Base-by-base conservation (phyloP, 345 rosid genomes). In the Arabidopsis arenosa region DNA sequence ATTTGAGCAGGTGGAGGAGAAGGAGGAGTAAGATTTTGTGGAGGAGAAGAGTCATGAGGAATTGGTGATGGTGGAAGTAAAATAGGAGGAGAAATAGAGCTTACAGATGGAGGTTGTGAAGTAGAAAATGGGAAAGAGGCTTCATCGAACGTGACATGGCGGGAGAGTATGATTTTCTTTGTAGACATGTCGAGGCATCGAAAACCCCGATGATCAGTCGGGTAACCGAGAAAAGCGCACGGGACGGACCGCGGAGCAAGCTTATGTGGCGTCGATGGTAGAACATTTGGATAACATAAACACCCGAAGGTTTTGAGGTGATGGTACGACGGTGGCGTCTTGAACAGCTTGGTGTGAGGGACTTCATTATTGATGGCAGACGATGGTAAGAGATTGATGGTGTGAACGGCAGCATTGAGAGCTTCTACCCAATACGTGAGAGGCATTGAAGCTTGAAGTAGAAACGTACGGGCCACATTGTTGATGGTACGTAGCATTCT, bases 311-410 rank as follows among this genome's bases (percentile, higher is more conserved):
- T 30, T 1, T 8, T 3, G 21, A 61, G 66, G 5, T 61, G 32
- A 0, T 9, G 1, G 1, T 32, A 40, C 0, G 7, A 14, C 0
- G 5, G 17, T 0, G 5, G 3, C 5, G 1, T 18, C 1, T 5
- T 9, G n/a, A 4, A 40, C 0, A 61, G 15, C 5, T 12, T 4
- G 4, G n/a, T 9, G 2, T 2, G 39, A 0, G 28, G 11, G 5
- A 28, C 43, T 11, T 7, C 11, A 9, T 39, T 8, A 1, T 18
- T 1, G 2, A 63, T 44, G 0, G 18, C 14, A 0, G 36, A 21
- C 0, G 21, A 63, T 1, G 37, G 52, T 0, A 63, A 6, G 1
- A 63, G 2, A 15, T 63, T 41, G 1, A 63, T 18, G 13, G 7
- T 6, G 2, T 43, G 36, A 0, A 43, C 52, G 0, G 12, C 18